phyloP scores from a whole-genome alignment of 192 early-diverging fungal species.

The Linnemannia exigua region DNA sequence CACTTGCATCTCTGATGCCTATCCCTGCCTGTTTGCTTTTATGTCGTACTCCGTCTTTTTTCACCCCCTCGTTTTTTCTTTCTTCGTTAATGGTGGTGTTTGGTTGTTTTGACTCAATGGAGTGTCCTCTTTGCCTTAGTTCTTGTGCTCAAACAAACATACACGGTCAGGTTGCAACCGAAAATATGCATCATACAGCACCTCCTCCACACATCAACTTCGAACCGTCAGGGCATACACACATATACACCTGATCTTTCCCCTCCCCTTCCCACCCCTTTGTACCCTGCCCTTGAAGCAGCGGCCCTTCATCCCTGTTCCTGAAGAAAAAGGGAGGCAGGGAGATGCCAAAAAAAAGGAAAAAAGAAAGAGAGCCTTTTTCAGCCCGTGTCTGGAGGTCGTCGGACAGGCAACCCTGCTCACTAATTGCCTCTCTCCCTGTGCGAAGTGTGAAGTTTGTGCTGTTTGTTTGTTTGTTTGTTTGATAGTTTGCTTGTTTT shows the following conservation, averaged over 20 bases:
- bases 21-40: conserved; percentile 2
- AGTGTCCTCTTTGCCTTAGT: background rate
- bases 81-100: background rate
- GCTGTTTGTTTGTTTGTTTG: no score
- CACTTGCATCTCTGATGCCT: background rate
- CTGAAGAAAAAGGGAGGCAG: background rate
- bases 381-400: background rate
- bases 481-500: no score
- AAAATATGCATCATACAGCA: background rate
- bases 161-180: background rate
- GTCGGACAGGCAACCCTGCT: background rate
- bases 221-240: background rate
- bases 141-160: background rate
- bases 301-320: background rate
- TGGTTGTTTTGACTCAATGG: background rate
- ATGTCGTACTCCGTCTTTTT: background rate
- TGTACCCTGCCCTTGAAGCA: background rate
- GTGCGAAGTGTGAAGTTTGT: no score
- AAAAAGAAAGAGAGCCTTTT: background rate
- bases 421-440: background rate
- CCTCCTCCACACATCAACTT: background rate
- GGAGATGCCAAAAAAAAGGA: background rate
- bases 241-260: no score
- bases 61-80: background rate
- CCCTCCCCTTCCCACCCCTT: background rate